Conservation (phyloP, 768 basidiomycete genomes). For the Leucocoprinus birnbaumii region DNA sequence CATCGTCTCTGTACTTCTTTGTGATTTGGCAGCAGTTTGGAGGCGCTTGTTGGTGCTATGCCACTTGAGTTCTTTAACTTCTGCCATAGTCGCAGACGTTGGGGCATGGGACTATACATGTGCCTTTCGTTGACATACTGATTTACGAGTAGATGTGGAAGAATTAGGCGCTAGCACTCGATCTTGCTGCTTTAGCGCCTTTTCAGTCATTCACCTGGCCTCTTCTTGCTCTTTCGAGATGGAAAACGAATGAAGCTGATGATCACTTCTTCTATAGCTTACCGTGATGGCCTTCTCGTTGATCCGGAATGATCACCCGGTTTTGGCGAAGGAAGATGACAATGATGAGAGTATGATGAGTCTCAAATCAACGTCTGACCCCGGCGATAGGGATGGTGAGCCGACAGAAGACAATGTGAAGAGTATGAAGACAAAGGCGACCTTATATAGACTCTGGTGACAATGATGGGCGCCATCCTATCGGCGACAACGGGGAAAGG, state of each 20-base stretch:
- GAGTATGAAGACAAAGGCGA: conserved; percentile 17
- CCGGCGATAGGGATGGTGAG: conserved; percentile 53
- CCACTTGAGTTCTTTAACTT: too few relatives aligned
- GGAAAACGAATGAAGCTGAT: too few relatives aligned
- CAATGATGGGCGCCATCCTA: conserved; percentile 15
- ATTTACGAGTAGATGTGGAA: too few relatives aligned
- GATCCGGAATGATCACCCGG: conserved; percentile 84
- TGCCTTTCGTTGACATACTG: too few relatives aligned
- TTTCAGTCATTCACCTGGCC: too few relatives aligned
- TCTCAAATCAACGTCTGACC: conserved; percentile 80
- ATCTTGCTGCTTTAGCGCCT: too few relatives aligned
- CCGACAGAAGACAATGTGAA: conserved; percentile 43
- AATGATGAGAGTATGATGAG: conserved; percentile 65
- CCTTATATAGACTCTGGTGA: conserved; percentile 3
- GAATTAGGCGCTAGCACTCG: too few relatives aligned
- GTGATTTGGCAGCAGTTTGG: too few relatives aligned
- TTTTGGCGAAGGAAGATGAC: conserved; percentile 66
- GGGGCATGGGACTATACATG: too few relatives aligned
- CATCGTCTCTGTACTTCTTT: conserved; percentile 4
- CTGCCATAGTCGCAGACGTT: too few relatives aligned
- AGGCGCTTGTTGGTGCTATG: conserved; percentile 12
- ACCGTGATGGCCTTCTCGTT: conserved; percentile 80
- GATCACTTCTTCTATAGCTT: conserved; percentile 30
- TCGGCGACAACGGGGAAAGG: not conserved
- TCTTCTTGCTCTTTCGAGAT: too few relatives aligned